Conservation (phyloP, 2,329 filamentous ascomycete genomes). For the Colletotrichum higginsianum region DNA sequence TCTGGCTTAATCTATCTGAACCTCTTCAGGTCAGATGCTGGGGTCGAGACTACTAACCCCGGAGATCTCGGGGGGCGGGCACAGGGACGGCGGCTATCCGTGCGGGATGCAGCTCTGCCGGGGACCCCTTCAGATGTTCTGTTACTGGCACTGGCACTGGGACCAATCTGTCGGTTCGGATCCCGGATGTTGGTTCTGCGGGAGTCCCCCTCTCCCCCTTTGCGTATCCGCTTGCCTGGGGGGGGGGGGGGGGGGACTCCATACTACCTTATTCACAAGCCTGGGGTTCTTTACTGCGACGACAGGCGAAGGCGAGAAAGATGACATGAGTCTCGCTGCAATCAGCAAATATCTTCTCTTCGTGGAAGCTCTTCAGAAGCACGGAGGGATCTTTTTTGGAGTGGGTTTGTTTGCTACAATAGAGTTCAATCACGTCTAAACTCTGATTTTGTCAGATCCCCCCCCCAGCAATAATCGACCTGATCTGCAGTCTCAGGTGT, state of each 20-base stretch:
- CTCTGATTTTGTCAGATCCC: not conserved
- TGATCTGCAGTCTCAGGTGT: conserved; percentile 20
- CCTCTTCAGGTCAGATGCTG: not conserved
- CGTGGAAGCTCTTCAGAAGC: too few species aligned
- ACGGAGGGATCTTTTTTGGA: not conserved
- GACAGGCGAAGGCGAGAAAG: not conserved
- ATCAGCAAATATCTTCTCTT: too few species aligned
- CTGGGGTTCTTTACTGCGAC: not conserved
- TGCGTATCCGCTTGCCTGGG: not conserved
- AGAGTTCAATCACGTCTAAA: conserved; percentile 22
- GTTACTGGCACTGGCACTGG: too few species aligned
- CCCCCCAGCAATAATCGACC: not conserved
- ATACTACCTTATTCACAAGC: conserved; percentile 21
- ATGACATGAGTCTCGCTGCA: not conserved
- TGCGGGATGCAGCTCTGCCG: conserved; percentile 1
- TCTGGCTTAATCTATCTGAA: conserved; percentile 10
- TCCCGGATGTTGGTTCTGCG: conserved; percentile 9
- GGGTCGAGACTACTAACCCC: conserved; percentile 9
- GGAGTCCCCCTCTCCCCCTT: not conserved
- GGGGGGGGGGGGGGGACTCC: not conserved
- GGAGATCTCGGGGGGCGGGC: conserved; percentile 11
- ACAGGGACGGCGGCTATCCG: conserved; percentile 18
- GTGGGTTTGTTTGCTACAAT: conserved; percentile 5
- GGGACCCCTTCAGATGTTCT: not conserved
- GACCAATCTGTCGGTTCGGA: not conserved